These are phyloP conservation scores for Clitopilus passeckerianus DNA, from an alignment of 768 basidiomycete species.

Conservation along the genomic window DNA sequence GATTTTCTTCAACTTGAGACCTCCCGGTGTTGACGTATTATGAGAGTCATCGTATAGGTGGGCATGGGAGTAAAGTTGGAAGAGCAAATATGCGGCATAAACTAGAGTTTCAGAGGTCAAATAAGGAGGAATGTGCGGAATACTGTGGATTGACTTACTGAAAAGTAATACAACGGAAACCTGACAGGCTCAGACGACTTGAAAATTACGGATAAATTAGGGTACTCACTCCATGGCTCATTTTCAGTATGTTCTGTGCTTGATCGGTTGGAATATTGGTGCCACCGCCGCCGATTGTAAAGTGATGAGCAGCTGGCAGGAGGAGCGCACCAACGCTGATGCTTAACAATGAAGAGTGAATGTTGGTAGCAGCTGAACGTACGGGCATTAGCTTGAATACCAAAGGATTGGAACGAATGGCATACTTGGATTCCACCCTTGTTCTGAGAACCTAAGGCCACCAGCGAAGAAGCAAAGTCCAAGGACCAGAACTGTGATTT, in stretches of 20 bases:
- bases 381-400: neutral
- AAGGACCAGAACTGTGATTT: constrained; percentile 64
- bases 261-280: constrained; percentile 23
- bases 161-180: constrained; percentile 75
- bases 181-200: constrained; percentile 23
- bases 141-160: constrained; percentile 53
- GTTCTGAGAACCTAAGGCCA: constrained; percentile 70
- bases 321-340: constrained; percentile 79
- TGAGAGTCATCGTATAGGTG: constrained; percentile 55
- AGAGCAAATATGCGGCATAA: constrained; percentile 66
- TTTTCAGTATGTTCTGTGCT: constrained; percentile 49
- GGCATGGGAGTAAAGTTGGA: constrained; percentile 78
- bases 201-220: neutral
- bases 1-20: constrained; percentile 26
- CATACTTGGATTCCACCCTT: constrained; percentile 70
- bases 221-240: constrained; percentile 67
- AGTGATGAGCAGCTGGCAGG: constrained; percentile 73
- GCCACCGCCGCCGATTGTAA: constrained; percentile 38
- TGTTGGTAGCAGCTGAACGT: constrained; percentile 51
- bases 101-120: constrained; percentile 32
- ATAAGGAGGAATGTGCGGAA: no score
- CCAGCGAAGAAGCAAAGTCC: constrained; percentile 87
- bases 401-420: neutral
- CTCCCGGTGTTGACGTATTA: constrained; percentile 13
- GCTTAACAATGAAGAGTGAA: constrained; percentile 69